These are phyloP conservation scores for Taphrina betulina DNA, from an alignment of 1,139 yeast genomes.

Conservation along the genomic window DNA sequence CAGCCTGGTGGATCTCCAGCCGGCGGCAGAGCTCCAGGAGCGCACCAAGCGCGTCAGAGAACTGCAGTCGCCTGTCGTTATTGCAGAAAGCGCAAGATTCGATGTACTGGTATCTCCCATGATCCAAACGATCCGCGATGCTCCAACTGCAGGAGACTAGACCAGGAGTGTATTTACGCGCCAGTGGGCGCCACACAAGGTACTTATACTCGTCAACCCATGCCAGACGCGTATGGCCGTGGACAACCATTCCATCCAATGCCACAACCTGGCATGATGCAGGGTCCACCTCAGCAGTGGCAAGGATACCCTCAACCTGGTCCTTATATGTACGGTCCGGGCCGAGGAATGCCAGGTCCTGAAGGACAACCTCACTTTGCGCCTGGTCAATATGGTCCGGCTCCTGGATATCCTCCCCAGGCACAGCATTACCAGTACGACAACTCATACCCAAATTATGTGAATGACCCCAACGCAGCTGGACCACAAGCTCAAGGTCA, in stretches of 20 bases:
- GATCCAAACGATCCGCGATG: slow-evolving; percentile 26
- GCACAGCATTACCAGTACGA: slow-evolving; percentile 15
- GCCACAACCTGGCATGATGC: slow-evolving; percentile 12
- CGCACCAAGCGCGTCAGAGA: slow-evolving; percentile 44
- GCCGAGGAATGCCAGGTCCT: slow-evolving; percentile 13
- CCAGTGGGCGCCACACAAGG: slow-evolving; percentile 28
- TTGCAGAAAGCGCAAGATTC: slow-evolving; percentile 33
- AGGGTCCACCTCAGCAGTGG: slow-evolving; percentile 6
- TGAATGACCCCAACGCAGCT: slow-evolving; percentile 17
- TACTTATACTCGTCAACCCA: slow-evolving; percentile 22
- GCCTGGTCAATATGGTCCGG: slow-evolving; percentile 8
- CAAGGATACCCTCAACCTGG: slow-evolving; percentile 11
- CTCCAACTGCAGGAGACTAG: slow-evolving; percentile 29
- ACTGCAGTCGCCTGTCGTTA: slow-evolving; percentile 33
- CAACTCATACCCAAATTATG: slow-evolving; percentile 18
- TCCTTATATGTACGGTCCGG: slow-evolving; percentile 14
- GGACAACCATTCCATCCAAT: slow-evolving; percentile 20
- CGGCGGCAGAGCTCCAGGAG: slow-evolving; percentile 40
- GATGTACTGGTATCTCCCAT: slow-evolving; percentile 33
- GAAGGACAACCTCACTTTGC: slow-evolving; percentile 15
- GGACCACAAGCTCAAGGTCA: slow-evolving; percentile 12
- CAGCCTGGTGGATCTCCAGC: slow-evolving; percentile 8
- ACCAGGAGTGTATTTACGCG: slow-evolving; percentile 30
- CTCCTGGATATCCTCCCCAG: slow-evolving; percentile 12
- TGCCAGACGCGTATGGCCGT: slow-evolving; percentile 22